Conservation (phyloP, 768 basidiomycete genomes). For the Suillus bovinus region DNA sequence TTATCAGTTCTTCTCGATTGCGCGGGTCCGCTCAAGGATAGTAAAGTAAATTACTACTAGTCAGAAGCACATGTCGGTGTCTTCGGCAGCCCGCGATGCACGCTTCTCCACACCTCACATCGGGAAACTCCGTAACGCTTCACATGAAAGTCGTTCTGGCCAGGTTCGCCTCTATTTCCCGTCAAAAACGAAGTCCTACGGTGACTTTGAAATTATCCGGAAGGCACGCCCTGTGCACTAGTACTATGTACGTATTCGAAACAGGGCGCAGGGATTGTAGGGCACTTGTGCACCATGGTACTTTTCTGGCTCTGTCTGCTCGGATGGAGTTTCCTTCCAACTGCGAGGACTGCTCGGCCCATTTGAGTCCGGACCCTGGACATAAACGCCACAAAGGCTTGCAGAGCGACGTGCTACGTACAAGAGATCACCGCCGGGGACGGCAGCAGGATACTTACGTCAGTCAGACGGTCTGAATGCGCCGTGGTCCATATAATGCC, state of each 20-base stretch:
- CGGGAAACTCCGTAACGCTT: conserved; percentile 2
- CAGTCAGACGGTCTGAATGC: background rate
- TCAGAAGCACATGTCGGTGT: conserved; percentile 3
- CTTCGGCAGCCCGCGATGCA: background rate
- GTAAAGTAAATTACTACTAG: too few species aligned
- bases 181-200: background rate
- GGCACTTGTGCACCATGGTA: background rate
- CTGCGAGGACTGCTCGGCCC: too few species aligned
- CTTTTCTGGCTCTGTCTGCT: too few species aligned
- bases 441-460: background rate
- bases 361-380: background rate
- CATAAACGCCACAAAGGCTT: conserved; percentile 7
- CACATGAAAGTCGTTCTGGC: background rate
- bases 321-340: too few species aligned
- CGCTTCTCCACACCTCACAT: background rate
- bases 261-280: background rate
- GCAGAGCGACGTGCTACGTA: background rate
- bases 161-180: background rate
- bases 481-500: background rate
- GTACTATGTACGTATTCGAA: background rate
- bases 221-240: background rate
- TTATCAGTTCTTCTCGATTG: background rate
- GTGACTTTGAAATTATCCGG: background rate
- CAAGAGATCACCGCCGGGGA: conserved; percentile 3
- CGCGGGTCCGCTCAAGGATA: background rate